Base-by-base conservation (phyloP, 768 basidiomycete genomes). In the Lentinula detonsa region DNA sequence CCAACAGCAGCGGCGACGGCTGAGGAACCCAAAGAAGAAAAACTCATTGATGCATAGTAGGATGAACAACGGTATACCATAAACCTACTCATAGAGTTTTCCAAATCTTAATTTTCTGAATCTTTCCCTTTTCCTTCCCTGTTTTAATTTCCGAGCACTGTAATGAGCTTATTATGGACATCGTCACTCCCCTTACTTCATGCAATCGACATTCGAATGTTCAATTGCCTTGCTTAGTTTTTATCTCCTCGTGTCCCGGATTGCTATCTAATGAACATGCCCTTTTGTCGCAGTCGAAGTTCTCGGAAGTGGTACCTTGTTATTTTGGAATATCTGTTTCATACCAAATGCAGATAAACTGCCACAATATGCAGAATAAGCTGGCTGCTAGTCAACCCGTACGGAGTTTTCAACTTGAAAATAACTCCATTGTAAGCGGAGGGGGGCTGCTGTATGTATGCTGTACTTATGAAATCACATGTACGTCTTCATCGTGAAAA, bases 1-100 rank as follows among this genome's bases (percentile, higher is more conserved):
- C 70, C 77, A 62, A 78, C 82, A 59, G 75, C 78, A 71, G 81
- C 78, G 63, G 80, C 74, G 68, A 78, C 74, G 48, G 76, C 72
- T 62, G 78, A 82, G 66, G 80, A 74, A 59, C 73, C 70, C 58
- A 74, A 76, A 62, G 83, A 81, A 64, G 81, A 75, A 68, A 86
- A 83, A 74, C 76, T 90, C 64, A 80, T 90, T 67, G 89, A 91
- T 76, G 85, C 77, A 60, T 84, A 82, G 73, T 71, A 67, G 63
- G 66, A 62, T 61, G 62, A 50, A 28, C 28, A 28, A 28, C 28
- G 28, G 28, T 28, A 28, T 28, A 28, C 28, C 28, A 28, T 28
- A 28, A 28, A 28, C 28, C 28, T 28, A 28, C 28, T 28, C 28
- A 28, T 28, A 28, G 3, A 28, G 28, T 51, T 23, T 33, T 16